phyloP scores from a whole-genome alignment of 2,329 filamentous ascomycete species.

The Diaporthe sp. region DNA sequence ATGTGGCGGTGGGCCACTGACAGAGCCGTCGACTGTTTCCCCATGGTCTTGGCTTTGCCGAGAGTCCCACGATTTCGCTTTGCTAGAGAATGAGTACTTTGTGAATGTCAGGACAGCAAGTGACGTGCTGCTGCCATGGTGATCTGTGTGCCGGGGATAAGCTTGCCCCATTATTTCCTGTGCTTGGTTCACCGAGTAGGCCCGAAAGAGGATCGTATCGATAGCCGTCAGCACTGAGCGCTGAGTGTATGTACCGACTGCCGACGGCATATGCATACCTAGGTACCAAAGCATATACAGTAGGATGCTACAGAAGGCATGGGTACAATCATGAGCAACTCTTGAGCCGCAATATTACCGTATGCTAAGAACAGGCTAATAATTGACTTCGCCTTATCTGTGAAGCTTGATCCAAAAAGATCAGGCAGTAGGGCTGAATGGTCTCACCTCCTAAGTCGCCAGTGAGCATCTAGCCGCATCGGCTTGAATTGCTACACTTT shows the following conservation, averaged over 20 bases:
- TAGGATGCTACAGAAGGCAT: not conserved
- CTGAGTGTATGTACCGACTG: not conserved
- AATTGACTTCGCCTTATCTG: not conserved
- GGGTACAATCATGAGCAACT: not conserved
- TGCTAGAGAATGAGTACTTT: not conserved
- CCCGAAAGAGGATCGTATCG: not conserved
- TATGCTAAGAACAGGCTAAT: not conserved
- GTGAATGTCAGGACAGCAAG: not conserved
- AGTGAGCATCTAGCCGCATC: not conserved
- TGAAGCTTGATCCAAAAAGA: not conserved
- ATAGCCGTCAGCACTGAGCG: not conserved
- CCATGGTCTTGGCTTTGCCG: not conserved
- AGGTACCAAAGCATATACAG: not conserved
- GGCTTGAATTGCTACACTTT: not conserved
- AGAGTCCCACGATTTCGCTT: constrained; percentile 20
- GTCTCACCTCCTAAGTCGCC: not conserved
- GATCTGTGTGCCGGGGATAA: not conserved
- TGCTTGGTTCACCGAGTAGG: not conserved
- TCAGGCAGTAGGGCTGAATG: constrained; percentile 1
- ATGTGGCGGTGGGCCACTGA: not conserved
- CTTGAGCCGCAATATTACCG: not conserved
- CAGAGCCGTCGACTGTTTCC: constrained; percentile 16
- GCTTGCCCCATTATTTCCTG: not conserved
- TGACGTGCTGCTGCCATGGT: not conserved
- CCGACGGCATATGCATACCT: not conserved